Evolutionary conservation across 2,329 filamentous ascomycete genomes (phyloP).

Genomic region (Coniochaeta prunicola): DNA sequence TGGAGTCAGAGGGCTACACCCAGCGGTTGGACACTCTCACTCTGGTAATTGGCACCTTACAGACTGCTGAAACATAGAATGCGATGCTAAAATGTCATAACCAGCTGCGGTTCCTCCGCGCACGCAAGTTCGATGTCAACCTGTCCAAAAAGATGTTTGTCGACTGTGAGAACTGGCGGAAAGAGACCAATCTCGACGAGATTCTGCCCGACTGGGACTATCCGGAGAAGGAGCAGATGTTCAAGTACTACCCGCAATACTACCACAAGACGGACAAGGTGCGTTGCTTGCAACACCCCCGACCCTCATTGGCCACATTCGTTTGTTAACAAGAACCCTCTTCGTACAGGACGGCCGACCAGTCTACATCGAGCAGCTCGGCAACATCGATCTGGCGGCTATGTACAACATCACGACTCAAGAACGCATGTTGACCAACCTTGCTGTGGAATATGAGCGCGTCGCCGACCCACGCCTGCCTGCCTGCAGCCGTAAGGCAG

Average conservation of each 20-base stretch:
- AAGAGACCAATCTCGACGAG: slow-evolving; percentile 77
- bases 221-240: slow-evolving; percentile 73
- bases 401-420: slow-evolving; percentile 90
- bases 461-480: slow-evolving; percentile 87
- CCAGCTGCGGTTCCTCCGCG: slow-evolving; percentile 82
- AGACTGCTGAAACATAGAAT: neutral
- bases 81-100: neutral
- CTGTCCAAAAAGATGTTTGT: slow-evolving; percentile 86
- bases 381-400: slow-evolving; percentile 81
- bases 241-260: slow-evolving; percentile 94
- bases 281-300: neutral
- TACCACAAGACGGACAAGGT: slow-evolving; percentile 96
- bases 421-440: slow-evolving; percentile 93
- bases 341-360: slow-evolving; percentile 76
- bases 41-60: slow-evolving; percentile 50
- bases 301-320: neutral
- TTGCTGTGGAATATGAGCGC: slow-evolving; percentile 97
- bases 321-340: neutral
- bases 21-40: slow-evolving; percentile 88
- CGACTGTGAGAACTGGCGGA: slow-evolving; percentile 86
- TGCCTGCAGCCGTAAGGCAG: slow-evolving; percentile 87
- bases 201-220: slow-evolving; percentile 78
- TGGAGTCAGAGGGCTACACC: slow-evolving; percentile 77
- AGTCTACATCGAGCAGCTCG: slow-evolving; percentile 93
- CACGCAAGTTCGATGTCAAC: slow-evolving; percentile 89